Conservation (phyloP, 805 yeast genomes). For the Cyberlindnera nakhonratchasimensis region DNA sequence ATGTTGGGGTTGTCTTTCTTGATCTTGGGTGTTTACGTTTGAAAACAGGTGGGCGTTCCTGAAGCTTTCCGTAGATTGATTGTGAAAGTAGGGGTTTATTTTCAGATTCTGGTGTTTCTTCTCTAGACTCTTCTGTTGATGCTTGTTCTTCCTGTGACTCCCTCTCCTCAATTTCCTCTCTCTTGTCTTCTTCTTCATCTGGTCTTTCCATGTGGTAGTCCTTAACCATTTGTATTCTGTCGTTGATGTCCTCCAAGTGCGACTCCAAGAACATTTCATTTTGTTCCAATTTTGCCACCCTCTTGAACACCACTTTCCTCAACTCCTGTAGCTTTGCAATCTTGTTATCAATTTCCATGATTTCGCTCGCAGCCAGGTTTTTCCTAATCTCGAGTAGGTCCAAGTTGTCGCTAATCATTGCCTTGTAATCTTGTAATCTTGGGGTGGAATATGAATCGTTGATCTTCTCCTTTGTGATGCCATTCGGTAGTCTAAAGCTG, state of each 20-base stretch:
- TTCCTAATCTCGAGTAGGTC: constrained; percentile 61
- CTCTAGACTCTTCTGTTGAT: constrained; percentile 9
- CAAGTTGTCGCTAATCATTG: constrained; percentile 41
- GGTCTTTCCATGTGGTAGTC: constrained; percentile 36
- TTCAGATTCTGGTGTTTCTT: constrained; percentile 15
- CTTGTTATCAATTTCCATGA: constrained; percentile 57
- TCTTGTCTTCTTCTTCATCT: constrained; percentile 21
- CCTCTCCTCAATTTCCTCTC: constrained; percentile 9
- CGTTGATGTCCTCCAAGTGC: constrained; percentile 40
- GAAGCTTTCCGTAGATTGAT: constrained; percentile 43
- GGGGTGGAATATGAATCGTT: constrained; percentile 40
- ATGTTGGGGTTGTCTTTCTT: constrained; percentile 55
- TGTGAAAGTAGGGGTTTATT: constrained; percentile 35
- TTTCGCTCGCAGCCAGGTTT: constrained; percentile 60
- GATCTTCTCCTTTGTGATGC: constrained; percentile 40
- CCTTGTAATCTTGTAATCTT: constrained; percentile 36
- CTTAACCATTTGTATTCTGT: constrained; percentile 41
- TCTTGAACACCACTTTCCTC: constrained; percentile 53
- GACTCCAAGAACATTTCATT: constrained; percentile 55
- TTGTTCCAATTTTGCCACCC: constrained; percentile 58
- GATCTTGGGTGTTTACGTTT: constrained; percentile 30
- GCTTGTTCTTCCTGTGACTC: not conserved
- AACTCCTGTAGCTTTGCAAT: constrained; percentile 47
- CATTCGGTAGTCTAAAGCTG: constrained; percentile 34
- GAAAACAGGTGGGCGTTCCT: constrained; percentile 32